Conservation (phyloP, 73 alveolate species). For the Paramecium tetraurelia region DNA sequence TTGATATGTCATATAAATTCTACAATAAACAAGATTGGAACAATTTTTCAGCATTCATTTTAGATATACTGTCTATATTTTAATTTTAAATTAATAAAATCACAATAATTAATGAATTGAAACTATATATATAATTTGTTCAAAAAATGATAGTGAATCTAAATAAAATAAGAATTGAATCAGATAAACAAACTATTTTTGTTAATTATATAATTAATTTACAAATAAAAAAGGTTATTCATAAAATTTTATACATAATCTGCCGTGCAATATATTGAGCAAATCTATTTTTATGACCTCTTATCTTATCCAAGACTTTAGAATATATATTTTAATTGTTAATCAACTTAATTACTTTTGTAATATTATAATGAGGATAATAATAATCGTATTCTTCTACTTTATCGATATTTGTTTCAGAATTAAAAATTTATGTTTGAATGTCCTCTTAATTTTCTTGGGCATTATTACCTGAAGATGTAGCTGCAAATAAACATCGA, state of each 20-base stretch:
- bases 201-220: no score
- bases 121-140: no score
- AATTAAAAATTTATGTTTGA: not conserved
- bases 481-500: not conserved
- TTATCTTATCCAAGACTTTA: not conserved
- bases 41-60: no score
- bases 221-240: not conserved
- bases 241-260: not conserved
- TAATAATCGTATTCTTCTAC: not conserved
- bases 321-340: not conserved
- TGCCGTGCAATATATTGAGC: not conserved
- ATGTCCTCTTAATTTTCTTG: not conserved
- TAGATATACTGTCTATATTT: no score
- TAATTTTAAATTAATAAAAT: no score
- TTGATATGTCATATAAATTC: no score
- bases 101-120: no score
- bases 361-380: not conserved
- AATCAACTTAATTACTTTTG: not conserved
- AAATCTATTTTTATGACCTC: constrained; percentile 6
- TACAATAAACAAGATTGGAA: no score
- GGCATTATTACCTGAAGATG: not conserved
- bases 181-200: no score
- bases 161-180: no score
- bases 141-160: no score
- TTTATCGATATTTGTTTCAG: not conserved